Evolutionary conservation across 495 filamentous ascomycete genomes (phyloP), one percentile per base, ranked within the genome.

Genomic region (Letharia columbiana): DNA sequence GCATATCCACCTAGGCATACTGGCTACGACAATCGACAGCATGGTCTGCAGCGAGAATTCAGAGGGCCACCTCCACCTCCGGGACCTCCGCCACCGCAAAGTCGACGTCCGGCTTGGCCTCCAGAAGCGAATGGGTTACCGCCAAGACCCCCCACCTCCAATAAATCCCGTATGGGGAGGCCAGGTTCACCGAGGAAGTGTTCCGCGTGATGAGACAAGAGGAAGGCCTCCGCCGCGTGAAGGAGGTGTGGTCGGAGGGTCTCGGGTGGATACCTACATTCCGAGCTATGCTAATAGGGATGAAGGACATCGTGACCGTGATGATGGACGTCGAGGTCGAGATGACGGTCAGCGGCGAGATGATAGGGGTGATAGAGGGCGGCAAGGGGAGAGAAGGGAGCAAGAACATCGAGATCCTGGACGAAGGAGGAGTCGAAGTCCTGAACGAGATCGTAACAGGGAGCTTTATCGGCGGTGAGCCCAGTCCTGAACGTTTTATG

Each of bases 31-130:
- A 41, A 64, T 47, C 71, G 70, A 33, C 57, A 50, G 17, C 61
- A 60, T 39, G 60, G 62, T 57, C 67, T 57, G 52, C 70, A 61
- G 35, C 79, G 91, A 90, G 86, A 92, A 87, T 70, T 87, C 89
- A 72, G 90, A 92, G 82, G 91, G 91, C 83, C 92, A 87, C 69
- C 88, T 91, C 76, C 91, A 86, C 64, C 69, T 56, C 66, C 70
- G 20, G 63, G 50, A 40, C 64, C 67, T 42, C 68, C 67, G 15
- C 61, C 65, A 49, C 70, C 65, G 44, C 68, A 66, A 13, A 56
- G 35, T 39, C 71, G 66, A 56, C 71, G 66, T 50, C 71, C 71
- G 54, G 67, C 67, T 41, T 73, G 71, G 71, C 67, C 65, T 45
- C 66, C 63, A 44, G 68, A 65, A 10, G 50, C 66, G 28, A 70